phyloP scores from a whole-genome alignment of 164 flowering plant species.

The Aristolochia californica region DNA sequence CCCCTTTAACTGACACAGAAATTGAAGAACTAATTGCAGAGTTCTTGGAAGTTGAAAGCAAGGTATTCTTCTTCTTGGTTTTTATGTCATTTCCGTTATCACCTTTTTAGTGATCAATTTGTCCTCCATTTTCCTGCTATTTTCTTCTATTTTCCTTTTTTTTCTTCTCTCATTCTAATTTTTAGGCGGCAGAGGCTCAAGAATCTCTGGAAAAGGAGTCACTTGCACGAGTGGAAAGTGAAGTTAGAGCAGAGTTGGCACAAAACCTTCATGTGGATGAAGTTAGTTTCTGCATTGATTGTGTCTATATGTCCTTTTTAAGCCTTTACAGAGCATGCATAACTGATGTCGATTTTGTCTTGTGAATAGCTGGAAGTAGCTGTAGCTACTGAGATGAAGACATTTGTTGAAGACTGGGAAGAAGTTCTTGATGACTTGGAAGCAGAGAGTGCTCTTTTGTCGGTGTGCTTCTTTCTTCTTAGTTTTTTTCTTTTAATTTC shows the following conservation, averaged over 20 bases:
- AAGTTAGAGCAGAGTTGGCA: constrained; percentile 79
- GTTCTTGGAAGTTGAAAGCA: constrained; percentile 82
- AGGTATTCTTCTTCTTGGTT: constrained; percentile 37
- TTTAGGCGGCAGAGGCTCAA: constrained; percentile 99
- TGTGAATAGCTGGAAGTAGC: constrained; percentile 62
- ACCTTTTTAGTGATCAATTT: not conserved
- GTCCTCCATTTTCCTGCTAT: not conserved
- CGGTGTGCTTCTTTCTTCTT: constrained; percentile 43
- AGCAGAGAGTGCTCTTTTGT: constrained; percentile 72
- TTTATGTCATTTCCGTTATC: not conserved
- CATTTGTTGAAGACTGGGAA: constrained; percentile 77
- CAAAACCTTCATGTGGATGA: constrained; percentile 59
- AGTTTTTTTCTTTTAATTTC: too few relatives aligned
- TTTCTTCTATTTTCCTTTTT: constrained; percentile 1
- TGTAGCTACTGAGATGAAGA: constrained; percentile 64
- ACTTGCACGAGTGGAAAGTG: constrained; percentile 62
- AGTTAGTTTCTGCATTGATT: constrained; percentile 24
- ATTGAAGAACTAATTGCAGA: constrained; percentile 76
- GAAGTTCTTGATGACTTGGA: constrained; percentile 75
- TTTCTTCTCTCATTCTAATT: constrained; percentile 27
- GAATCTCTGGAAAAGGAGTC: constrained; percentile 94
- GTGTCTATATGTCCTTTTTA: too few relatives aligned
- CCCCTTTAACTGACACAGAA: constrained; percentile 72
- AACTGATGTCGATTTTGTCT: constrained; percentile 1
- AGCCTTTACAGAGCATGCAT: not conserved